Evolutionary conservation across 352 stramenopile genomes (phyloP).

Genomic region (Pythium graminicola): DNA sequence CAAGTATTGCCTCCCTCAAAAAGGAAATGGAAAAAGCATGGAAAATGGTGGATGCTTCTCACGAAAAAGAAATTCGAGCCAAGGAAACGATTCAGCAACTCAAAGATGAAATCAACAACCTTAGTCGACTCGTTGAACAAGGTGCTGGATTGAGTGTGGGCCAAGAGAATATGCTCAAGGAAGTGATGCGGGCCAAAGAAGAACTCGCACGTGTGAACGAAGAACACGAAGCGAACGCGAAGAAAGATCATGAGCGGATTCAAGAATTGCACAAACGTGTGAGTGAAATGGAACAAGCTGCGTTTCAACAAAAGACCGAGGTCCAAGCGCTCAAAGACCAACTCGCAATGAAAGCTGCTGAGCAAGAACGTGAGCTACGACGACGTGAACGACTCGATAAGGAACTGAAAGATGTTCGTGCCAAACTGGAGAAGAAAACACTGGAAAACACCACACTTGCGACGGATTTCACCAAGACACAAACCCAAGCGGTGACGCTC

Average conservation of each 20-base stretch:
- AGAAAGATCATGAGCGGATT: conserved; percentile 76
- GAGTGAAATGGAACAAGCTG: conserved; percentile 49
- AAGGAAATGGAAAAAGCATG: conserved; percentile 96
- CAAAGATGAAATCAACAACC: conserved; percentile 94
- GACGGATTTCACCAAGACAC: conserved; percentile 49
- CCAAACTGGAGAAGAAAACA: conserved; percentile 84
- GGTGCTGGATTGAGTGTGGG: conserved; percentile 85
- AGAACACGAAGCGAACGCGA: conserved; percentile 70
- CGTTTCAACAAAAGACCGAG: conserved; percentile 50
- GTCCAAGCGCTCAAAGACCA: conserved; percentile 86
- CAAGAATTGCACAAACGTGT: conserved; percentile 72
- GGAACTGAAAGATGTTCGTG: conserved; percentile 87
- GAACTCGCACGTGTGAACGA: conserved; percentile 85
- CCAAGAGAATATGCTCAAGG: conserved; percentile 91
- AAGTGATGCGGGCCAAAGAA: conserved; percentile 88
- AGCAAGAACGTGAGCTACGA: conserved; percentile 86
- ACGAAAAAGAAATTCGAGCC: conserved; percentile 90
- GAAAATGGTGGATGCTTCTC: conserved; percentile 93
- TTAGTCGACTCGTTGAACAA: conserved; percentile 94
- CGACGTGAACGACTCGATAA: conserved; percentile 89
- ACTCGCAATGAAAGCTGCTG: conserved; percentile 75
- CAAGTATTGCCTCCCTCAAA: conserved; percentile 89
- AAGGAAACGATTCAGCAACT: conserved; percentile 94
- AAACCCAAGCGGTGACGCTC: conserved; percentile 65
- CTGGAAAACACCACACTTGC: conserved; percentile 43